Conservation (phyloP, 768 basidiomycete species). For the Boletus eberwhitei region DNA sequence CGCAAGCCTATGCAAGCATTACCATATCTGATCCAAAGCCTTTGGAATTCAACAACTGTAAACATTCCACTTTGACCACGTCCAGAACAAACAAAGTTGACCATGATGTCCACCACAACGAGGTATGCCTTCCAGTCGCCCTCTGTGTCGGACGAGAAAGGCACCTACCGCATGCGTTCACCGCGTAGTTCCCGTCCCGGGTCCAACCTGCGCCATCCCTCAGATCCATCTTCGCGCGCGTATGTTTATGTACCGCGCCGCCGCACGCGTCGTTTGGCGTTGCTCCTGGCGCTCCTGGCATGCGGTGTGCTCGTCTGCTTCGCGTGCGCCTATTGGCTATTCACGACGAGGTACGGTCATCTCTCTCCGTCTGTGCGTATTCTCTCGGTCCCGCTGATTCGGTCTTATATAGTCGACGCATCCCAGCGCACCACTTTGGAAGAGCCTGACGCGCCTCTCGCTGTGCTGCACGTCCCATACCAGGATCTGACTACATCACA, state of each 20-base stretch:
- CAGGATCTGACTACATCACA: not conserved
- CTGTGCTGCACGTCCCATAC: not conserved
- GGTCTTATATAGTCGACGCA: constrained; percentile 13
- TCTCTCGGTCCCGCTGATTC: constrained; percentile 18
- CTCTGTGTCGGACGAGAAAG: constrained; percentile 63
- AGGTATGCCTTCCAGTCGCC: constrained; percentile 45
- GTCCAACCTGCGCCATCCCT: constrained; percentile 18
- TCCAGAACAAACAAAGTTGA: not conserved
- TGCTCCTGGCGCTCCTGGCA: constrained; percentile 45
- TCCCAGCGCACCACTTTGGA: constrained; percentile 11
- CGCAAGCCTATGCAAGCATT: no score
- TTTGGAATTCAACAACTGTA: constrained; percentile 15
- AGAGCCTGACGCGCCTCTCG: not conserved
- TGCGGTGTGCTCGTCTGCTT: constrained; percentile 53
- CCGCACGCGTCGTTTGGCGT: constrained; percentile 36
- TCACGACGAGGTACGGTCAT: constrained; percentile 55
- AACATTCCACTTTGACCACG: constrained; percentile 5
- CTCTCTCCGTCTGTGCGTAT: constrained; percentile 15
- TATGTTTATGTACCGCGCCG: constrained; percentile 18
- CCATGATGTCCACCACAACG: constrained; percentile 10
- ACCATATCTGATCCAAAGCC: not conserved
- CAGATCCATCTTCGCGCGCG: constrained; percentile 3
- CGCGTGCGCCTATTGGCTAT: constrained; percentile 60
- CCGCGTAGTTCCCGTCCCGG: constrained; percentile 30
- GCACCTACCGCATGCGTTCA: constrained; percentile 60